Evolutionary conservation across 2,329 filamentous ascomycete genomes (phyloP), one percentile per base, ranked within the genome.

Genomic region (Trichoderma sp.): DNA sequence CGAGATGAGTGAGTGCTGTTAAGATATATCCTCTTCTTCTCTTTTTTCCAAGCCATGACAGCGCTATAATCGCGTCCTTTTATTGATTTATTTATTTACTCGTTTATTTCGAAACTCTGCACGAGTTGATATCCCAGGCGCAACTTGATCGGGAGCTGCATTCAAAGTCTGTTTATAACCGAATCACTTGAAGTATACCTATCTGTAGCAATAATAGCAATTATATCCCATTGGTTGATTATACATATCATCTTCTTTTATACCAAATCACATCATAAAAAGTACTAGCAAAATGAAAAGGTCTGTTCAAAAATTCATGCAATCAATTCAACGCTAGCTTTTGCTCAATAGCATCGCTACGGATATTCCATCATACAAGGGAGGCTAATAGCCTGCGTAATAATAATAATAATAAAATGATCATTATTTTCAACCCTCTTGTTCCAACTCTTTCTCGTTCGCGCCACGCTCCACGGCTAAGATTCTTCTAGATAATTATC

Each of bases 371-470:
- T 59, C 8, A 52, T 35, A 35, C 11, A 57, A 57, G 62, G 35
- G 43, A 14, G 14, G 37, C 37, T 33, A 31, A 49, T 40, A 43
- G 47, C 52, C 33, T 43, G 52, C 6, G 21, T 47, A 24, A 24
- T 49, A 24, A 21, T 21, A 11, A 49, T 35, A 35, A 24, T 43
- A n/a, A 52, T 66, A 21, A 27, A 19, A 21, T 31, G 13, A 37
- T 49, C 21, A 53, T 55, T 53, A 61, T 59, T 40, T 31, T 53
- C n/a, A 61, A n/a, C 10, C 35, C 31, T 58, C 43, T n/a, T 52
- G 31, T 69, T 49, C 59, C 67, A 64, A 58, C 68, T 69, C 61
- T 69, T 66, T 66, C 43, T 66, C 49, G 7, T 60, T 31, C 53
- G 52, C 21, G 55, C 40, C 63, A 66, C 55, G 63, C 61, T 59